Evolutionary conservation across 2,329 filamentous ascomycete genomes (phyloP), one percentile per base, ranked within the genome.

Genomic region (Metarhizium sp.): DNA sequence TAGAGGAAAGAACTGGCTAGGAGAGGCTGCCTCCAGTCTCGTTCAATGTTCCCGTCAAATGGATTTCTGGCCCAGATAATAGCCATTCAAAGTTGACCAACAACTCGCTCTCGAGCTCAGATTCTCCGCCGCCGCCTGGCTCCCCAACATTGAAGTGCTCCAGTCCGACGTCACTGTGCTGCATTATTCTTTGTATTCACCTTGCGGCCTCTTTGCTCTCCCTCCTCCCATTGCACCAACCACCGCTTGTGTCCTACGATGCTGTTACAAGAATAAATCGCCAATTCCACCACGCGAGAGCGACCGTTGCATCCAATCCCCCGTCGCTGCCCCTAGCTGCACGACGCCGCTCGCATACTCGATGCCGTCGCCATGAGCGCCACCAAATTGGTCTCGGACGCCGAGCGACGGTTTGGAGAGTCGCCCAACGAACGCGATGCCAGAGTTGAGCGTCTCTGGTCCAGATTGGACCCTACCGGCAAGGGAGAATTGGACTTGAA

Each of bases 391-490:
- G 77, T 77, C 66, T 69, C 70, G 63, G 72, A 78, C 66, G 66
- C 77, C 62, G 71, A 75, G 71, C 81, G 78, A 73, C 88, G 89
- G 79, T 78, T 90, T 75, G 79, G 77, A 69, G 89, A 94, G 75
- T 85, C 86, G 65, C 81, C 87, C 71, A 86, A 86, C 72, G 81
- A 88, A 74, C 84, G 88, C 68, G 89, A 95, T 74, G 81, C 84
- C 71, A 83, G 92, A 66, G 82, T 96, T 64, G 86, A 90, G 73
- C 80, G 85, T 69, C 82, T 97, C 66, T 97, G 92, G 92, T 77
- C 76, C 67, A 85, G 82, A 65, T 81, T 99, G 62, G 91, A 95
- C 71, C 86, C 86, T 61, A 81, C 84, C 61, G 79, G 80, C 57
- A 85, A 86, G 64, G 90, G 90, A 57, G 85, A 90, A 69, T 78